Evolutionary conservation across 208 protist species (phyloP), one percentile per base, ranked within the genome.

Genomic region (Wallacemonas sp.): DNA sequence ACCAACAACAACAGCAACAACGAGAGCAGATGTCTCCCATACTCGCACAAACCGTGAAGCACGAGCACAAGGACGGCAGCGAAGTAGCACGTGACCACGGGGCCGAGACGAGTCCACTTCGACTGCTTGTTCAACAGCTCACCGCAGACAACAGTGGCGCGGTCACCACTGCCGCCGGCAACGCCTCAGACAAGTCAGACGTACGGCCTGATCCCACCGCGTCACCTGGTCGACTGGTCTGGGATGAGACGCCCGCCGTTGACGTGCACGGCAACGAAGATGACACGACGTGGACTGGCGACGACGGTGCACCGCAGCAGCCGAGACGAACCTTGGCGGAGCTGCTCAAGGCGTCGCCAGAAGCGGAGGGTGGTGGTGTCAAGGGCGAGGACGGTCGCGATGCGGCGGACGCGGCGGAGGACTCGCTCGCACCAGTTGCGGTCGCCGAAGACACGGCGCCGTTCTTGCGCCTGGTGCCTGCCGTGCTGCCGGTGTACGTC

Each of bases 401-500:
- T 17, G 58, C 6, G 9, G 36, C 14, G 36, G 36, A 41, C 36
- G 36, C 36, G 14, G 27, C 4, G 30, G 61, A 63, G 11, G 57
- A 63, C 17, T 3, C 19, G 24, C 6, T 46, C 3, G 52, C 57
- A 11, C 34, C 57, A 17, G 33, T 63, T 4, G 9, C 41, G 9
- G 39, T 49, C 26, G 34, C 57, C 17, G 24, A 48, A 2, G n/a
- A 19, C 19, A 19, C 38, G 24, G 34, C 24, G 14, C 56, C 72
- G 9, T 56, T 70, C 9, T 32, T 76, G 27, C 57, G 4, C 16
- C 27, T 83, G 0, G 34, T 64, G 36, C 67, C 81, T 0, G 76
- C 85, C 21, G 52, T 47, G 14, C 65, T 92, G 38, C 85, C 85
- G 1, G 85, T 92, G 1, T 92, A 87, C 67, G 68, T 92, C 56